phyloP scores from a whole-genome alignment of 2,329 filamentous ascomycete species.

The Monilinia laxa region DNA sequence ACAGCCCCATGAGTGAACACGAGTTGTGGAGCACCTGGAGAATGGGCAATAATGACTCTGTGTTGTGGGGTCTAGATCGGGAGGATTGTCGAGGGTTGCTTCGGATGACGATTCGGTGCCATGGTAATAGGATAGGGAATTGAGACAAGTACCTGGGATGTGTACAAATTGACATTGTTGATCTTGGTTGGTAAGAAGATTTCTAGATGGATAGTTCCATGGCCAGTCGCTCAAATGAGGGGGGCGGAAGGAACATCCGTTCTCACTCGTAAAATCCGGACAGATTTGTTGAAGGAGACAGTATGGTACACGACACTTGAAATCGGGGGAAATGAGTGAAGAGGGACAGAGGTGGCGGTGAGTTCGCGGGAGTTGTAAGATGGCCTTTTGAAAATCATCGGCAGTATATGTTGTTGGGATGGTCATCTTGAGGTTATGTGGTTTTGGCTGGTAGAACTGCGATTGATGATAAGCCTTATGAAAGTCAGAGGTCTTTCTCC shows the following conservation, averaged over 20 bases:
- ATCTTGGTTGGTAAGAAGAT: not conserved
- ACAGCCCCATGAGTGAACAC: constrained; percentile 8
- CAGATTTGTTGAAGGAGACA: constrained; percentile 11
- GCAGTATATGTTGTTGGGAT: not conserved
- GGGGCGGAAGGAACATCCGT: constrained; percentile 5
- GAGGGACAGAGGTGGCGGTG: constrained; percentile 17
- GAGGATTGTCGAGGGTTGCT: not conserved
- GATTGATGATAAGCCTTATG: too few relatives aligned
- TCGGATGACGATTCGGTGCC: not conserved
- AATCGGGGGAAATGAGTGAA: not conserved
- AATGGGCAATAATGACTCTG: not conserved
- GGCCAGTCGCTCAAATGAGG: constrained; percentile 3
- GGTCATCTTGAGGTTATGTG: not conserved
- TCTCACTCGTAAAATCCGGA: constrained; percentile 10
- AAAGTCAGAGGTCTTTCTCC: not conserved
- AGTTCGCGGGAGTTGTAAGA: not conserved
- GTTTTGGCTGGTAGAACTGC: not conserved
- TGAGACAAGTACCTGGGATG: constrained; percentile 2
- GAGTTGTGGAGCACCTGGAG: not conserved
- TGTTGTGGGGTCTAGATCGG: not conserved
- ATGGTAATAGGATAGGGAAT: not conserved
- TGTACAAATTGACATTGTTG: not conserved
- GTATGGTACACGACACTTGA: not conserved
- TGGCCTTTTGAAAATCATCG: not conserved
- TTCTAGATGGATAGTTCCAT: not conserved